Evolutionary conservation across 805 yeast genomes (phyloP).

Genomic region (Saturnispora sanitii): DNA sequence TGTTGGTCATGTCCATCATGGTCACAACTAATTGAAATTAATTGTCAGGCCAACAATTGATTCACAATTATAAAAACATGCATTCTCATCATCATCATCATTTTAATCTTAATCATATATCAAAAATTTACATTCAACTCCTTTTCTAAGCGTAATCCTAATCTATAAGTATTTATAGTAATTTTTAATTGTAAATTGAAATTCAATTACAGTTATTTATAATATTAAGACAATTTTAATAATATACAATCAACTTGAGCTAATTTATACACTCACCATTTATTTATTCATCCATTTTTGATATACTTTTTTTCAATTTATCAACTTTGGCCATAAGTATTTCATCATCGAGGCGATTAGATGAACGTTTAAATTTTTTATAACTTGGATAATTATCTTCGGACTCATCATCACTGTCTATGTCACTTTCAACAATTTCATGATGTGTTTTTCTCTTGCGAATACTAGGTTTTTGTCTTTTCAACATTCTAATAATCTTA

Average conservation of each 20-base stretch:
- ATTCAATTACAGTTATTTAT: background rate
- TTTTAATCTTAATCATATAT: background rate
- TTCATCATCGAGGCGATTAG: background rate
- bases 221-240: background rate
- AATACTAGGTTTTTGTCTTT: slow-evolving; percentile 6
- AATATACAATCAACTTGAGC: background rate
- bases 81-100: background rate
- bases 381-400: background rate
- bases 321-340: slow-evolving; percentile 5
- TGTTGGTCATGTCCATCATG: slow-evolving; percentile 9
- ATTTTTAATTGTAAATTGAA: background rate
- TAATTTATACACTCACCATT: no score
- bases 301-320: slow-evolving; percentile 5
- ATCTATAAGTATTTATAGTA: background rate
- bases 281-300: background rate
- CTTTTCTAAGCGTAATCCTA: slow-evolving; percentile 1
- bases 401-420: slow-evolving; percentile 1
- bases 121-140: background rate
- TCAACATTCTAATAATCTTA: slow-evolving; percentile 17
- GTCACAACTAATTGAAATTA: slow-evolving; percentile 3
- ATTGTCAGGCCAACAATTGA: no score
- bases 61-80: no score
- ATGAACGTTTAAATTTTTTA: background rate
- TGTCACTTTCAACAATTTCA: background rate
- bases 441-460: slow-evolving; percentile 12